Conservation (phyloP, 805 yeast species). For the Kodamaea restingae region DNA sequence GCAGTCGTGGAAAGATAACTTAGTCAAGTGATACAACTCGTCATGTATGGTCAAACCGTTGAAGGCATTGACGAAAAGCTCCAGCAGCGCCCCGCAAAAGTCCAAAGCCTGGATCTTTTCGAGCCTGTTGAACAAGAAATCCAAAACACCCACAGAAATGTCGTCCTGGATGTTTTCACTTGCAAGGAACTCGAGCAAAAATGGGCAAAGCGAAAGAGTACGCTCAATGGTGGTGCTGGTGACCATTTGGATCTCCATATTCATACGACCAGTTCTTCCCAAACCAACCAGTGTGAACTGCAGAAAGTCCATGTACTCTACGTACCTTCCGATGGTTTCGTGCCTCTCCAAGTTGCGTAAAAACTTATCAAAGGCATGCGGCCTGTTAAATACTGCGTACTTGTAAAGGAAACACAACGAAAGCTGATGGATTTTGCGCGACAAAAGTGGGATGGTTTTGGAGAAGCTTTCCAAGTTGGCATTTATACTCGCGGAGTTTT, state of each 20-base stretch:
- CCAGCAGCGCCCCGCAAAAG: constrained; percentile 83
- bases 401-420: constrained; percentile 57
- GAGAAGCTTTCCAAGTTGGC: constrained; percentile 49
- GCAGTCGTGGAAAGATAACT: constrained; percentile 83
- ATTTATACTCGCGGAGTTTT: constrained; percentile 48
- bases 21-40: constrained; percentile 24
- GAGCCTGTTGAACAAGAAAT: constrained; percentile 50
- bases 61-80: constrained; percentile 57
- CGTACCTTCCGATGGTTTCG: constrained; percentile 52
- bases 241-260: constrained; percentile 86
- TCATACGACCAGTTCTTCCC: constrained; percentile 87
- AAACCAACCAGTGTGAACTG: constrained; percentile 86
- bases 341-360: constrained; percentile 47
- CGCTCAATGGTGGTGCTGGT: constrained; percentile 66
- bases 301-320: constrained; percentile 77
- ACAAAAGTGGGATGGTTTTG: constrained; percentile 51
- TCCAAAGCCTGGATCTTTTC: constrained; percentile 66
- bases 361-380: constrained; percentile 73
- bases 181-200: constrained; percentile 73
- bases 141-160: constrained; percentile 56
- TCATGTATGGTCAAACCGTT: constrained; percentile 31
- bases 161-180: constrained; percentile 85
- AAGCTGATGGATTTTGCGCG: constrained; percentile 54
- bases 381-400: constrained; percentile 72
- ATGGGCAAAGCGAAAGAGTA: constrained; percentile 60